Conservation (phyloP, 164 flowering plant species). For the Platanus orientalis region DNA sequence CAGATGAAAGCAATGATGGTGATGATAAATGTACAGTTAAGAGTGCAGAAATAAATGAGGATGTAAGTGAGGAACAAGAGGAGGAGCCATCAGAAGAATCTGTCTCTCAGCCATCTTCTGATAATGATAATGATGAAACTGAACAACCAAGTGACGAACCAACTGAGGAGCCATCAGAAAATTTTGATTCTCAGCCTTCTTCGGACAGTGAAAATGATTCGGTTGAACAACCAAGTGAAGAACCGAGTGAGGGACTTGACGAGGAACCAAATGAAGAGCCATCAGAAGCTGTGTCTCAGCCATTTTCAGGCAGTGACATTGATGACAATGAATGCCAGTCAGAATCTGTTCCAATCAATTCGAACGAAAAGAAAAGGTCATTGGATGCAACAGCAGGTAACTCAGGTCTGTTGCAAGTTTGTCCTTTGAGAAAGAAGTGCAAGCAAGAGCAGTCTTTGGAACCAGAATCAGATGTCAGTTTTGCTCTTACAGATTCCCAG, state of each 20-base stretch:
- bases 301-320: not conserved
- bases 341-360: slow-evolving; percentile 7
- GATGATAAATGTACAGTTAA: no score
- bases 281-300: not conserved
- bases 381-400: slow-evolving; percentile 12
- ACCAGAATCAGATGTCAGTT: slow-evolving; percentile 3
- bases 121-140: not conserved
- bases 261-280: not conserved
- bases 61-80: not conserved
- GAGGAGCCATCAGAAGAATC: not conserved
- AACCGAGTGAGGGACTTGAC: not conserved
- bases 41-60: not conserved
- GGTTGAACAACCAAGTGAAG: not conserved
- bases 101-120: no score
- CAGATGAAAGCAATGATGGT: not conserved
- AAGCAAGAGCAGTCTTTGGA: slow-evolving; percentile 19
- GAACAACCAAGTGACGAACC: slow-evolving; percentile 6
- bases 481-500: not conserved
- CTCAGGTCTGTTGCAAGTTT: slow-evolving; percentile 4
- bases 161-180: slow-evolving; percentile 10
- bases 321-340: not conserved
- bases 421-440: slow-evolving; percentile 14
- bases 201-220: not conserved
- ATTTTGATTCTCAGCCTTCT: slow-evolving; percentile 8
- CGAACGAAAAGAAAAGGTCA: slow-evolving; percentile 22